Evolutionary conservation across 306 rosid species (phyloP).

Genomic region (Lagenaria siceraria): DNA sequence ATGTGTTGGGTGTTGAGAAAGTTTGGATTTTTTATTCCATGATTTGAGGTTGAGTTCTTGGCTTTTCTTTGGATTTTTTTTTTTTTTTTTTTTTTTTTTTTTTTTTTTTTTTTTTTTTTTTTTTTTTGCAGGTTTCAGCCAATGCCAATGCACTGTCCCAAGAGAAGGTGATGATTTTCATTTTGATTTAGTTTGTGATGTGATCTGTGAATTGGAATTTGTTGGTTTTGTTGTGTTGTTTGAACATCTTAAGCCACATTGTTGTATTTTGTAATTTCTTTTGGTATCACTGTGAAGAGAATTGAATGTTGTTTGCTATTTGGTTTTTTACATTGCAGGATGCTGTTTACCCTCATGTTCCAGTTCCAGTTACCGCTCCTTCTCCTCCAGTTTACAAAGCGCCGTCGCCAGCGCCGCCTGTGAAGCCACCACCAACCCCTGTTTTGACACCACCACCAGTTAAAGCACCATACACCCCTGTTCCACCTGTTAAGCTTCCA

Average conservation of each 20-base stretch:
- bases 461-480: conserved; percentile 3
- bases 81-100: too few relatives aligned
- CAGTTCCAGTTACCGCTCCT: conserved; percentile 1
- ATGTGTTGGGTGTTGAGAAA: background rate
- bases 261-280: background rate
- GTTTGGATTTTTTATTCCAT: background rate
- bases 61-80: background rate
- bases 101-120: too few relatives aligned
- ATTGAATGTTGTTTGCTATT: background rate
- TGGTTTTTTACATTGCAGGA: background rate
- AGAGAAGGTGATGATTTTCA: background rate
- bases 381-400: conserved; percentile 15
- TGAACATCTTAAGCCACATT: background rate
- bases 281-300: background rate
- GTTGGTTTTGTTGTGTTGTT: background rate
- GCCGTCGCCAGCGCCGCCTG: conserved; percentile 20
- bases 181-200: too few relatives aligned
- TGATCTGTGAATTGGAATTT: background rate
- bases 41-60: background rate
- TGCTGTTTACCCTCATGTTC: conserved; percentile 7
- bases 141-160: background rate
- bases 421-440: conserved; percentile 15
- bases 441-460: conserved; percentile 2
- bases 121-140: conserved; percentile 5
- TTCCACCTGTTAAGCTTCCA: conserved; percentile 2